Conservation (phyloP, 2,329 filamentous ascomycete genomes). For the Colletotrichum sublineola region DNA sequence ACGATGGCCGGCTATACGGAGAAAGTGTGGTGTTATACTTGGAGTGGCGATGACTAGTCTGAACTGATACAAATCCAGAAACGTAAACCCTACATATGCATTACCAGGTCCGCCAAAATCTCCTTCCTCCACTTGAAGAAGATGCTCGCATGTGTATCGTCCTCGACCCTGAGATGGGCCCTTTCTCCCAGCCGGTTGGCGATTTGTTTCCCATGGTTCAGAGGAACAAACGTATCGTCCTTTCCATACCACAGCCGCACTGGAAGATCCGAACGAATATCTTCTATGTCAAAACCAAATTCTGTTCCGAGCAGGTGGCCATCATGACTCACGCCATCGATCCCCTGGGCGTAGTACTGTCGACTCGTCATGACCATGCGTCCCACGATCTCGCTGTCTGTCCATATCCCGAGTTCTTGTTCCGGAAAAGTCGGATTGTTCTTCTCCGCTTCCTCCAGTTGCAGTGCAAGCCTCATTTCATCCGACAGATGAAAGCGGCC, state of each 20-base stretch:
- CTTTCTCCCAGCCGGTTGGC: slow-evolving; percentile 31
- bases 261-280: slow-evolving; percentile 32
- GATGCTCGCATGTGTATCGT: slow-evolving; percentile 42
- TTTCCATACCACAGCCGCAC: slow-evolving; percentile 39
- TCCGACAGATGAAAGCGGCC: slow-evolving; percentile 31
- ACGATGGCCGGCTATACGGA: background rate
- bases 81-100: background rate
- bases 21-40: background rate
- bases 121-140: slow-evolving; percentile 34
- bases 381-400: slow-evolving; percentile 18
- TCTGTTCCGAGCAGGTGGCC: slow-evolving; percentile 32
- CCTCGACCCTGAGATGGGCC: slow-evolving; percentile 20
- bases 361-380: slow-evolving; percentile 37
- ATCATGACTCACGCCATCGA: slow-evolving; percentile 33
- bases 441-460: slow-evolving; percentile 27
- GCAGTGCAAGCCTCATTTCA: slow-evolving; percentile 18
- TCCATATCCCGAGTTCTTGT: slow-evolving; percentile 27
- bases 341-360: slow-evolving; percentile 34
- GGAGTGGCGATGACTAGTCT: background rate
- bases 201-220: slow-evolving; percentile 38
- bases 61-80: too few species aligned
- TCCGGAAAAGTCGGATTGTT: slow-evolving; percentile 17
- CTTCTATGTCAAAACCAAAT: slow-evolving; percentile 35
- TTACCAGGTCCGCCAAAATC: slow-evolving; percentile 17
- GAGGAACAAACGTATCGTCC: slow-evolving; percentile 30